phyloP scores from a whole-genome alignment of 2,329 filamentous ascomycete species.

The Epichloe brachyelytri region DNA sequence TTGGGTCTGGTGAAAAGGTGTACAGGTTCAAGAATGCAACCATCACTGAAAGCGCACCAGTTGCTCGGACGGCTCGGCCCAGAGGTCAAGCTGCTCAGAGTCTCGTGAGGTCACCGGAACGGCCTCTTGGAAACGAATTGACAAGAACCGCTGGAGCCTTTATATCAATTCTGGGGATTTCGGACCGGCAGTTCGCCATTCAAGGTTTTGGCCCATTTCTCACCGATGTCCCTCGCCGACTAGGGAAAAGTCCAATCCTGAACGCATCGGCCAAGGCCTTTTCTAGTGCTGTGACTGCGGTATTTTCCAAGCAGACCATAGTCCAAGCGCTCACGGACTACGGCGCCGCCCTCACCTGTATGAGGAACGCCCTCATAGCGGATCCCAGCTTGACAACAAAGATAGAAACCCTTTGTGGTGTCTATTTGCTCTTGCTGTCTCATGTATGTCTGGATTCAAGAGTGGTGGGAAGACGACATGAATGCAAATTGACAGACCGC shows the following conservation, averaged over 20 bases:
- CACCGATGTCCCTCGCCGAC: slow-evolving; percentile 28
- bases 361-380: slow-evolving; percentile 13
- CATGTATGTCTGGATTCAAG: not conserved
- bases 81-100: not conserved
- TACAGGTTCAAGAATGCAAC: slow-evolving; percentile 6
- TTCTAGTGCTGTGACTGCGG: slow-evolving; percentile 12
- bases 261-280: slow-evolving; percentile 25
- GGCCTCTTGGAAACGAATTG: slow-evolving; percentile 2
- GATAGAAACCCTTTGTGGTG: slow-evolving; percentile 22
- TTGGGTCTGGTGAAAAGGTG: slow-evolving; percentile 3
- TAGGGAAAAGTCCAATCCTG: slow-evolving; percentile 32
- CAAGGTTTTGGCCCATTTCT: slow-evolving; percentile 33
- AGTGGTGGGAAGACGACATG: not conserved
- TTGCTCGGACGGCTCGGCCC: not conserved
- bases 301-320: slow-evolving; percentile 12
- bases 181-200: slow-evolving; percentile 33
- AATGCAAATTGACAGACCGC: not conserved
- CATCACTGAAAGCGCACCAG: not conserved
- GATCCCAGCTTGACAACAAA: slow-evolving; percentile 16
- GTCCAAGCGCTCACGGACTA: slow-evolving; percentile 17
- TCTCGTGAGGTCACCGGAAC: not conserved
- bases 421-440: slow-evolving; percentile 24
- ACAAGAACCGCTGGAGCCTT: slow-evolving; percentile 8
- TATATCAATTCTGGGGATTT: slow-evolving; percentile 22
- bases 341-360: slow-evolving; percentile 14